Evolutionary conservation across 495 filamentous ascomycete genomes (phyloP).

Genomic region (Daldinia concentrica): DNA sequence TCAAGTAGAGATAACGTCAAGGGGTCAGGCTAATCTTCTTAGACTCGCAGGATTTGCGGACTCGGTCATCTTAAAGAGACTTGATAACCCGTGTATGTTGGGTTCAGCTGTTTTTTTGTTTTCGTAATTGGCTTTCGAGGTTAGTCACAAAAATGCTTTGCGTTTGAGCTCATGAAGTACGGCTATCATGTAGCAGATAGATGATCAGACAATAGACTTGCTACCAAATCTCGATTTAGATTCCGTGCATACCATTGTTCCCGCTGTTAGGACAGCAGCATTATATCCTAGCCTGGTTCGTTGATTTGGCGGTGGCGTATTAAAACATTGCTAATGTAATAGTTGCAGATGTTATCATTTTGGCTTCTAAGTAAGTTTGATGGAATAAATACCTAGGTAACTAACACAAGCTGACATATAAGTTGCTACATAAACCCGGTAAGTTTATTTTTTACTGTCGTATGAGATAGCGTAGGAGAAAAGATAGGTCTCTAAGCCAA

Average conservation of each 20-base stretch:
- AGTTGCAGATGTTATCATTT: not conserved
- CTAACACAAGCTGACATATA: not conserved
- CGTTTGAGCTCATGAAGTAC: slow-evolving; percentile 27
- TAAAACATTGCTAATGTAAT: slow-evolving; percentile 4
- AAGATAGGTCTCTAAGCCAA: not conserved
- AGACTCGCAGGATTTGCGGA: slow-evolving; percentile 43
- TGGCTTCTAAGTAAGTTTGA: not conserved
- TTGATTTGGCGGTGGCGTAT: slow-evolving; percentile 5
- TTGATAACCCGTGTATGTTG: slow-evolving; percentile 13
- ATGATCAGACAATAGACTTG: slow-evolving; percentile 35
- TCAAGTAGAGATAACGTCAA: slow-evolving; percentile 55
- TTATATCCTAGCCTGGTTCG: not conserved
- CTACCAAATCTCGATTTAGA: not conserved
- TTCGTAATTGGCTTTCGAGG: slow-evolving; percentile 30
- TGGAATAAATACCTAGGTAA: not conserved
- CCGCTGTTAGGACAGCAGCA: not conserved
- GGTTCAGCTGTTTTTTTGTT: slow-evolving; percentile 6
- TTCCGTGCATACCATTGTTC: slow-evolving; percentile 3
- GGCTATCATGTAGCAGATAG: slow-evolving; percentile 28
- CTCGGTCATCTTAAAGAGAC: slow-evolving; percentile 12
- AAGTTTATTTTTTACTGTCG: not conserved
- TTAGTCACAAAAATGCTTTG: slow-evolving; percentile 35
- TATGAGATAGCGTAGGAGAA: not conserved
- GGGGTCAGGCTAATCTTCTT: slow-evolving; percentile 58
- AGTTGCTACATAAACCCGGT: not conserved